Evolutionary conservation across 2,329 filamentous ascomycete genomes (phyloP), one percentile per base, ranked within the genome.

Genomic region (Fusarium verrucosum): DNA sequence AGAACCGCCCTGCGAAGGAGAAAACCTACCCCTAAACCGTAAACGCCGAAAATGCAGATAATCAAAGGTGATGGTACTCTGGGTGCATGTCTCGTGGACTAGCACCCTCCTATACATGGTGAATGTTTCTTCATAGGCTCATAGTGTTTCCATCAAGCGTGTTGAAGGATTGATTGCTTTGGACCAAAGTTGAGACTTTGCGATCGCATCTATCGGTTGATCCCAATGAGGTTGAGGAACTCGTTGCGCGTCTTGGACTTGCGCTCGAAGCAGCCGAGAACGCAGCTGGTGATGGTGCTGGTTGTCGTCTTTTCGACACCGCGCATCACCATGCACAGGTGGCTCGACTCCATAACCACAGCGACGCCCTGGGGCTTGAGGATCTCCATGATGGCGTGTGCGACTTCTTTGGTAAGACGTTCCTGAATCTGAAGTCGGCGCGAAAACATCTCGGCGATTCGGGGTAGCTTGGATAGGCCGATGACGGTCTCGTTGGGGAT

Each of bases 291-390:
- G 33, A 96, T 95, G 8, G 95, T 98, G 17, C 87, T 90, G 46
- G 91, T 89, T 36, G 85, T 87, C 0, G 92, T 93, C 83, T 99
- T 97, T 76, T 97, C 87, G 10, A 99, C 94, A n/a, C 95, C 95
- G 42, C 95, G 88, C 94, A 97, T 98, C 16, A 97, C 93, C 94
- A 98, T 99, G 82, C 95, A 99, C 42, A 98, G 82, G 79, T 99
- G 95, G 73, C 88, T 94, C 14, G 92, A 96, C 75, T 99, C 95
- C 90, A 99, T 97, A 58, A 99, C 94, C 4, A 99, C 95, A 19
- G 92, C 94, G 3, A 99, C 94, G 42, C 95, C 95, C 74, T 96
- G 92, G 3, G 95, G 95, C 76, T 96, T 91, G 43, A 99, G 84
- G 13, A 98, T 89, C 73, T 98, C 94, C 75, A 93, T 93, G 63